These are phyloP conservation scores for Alternaria metachromatica DNA, from an alignment of 2,329 filamentous ascomycete genomes.

Conservation along the genomic window DNA sequence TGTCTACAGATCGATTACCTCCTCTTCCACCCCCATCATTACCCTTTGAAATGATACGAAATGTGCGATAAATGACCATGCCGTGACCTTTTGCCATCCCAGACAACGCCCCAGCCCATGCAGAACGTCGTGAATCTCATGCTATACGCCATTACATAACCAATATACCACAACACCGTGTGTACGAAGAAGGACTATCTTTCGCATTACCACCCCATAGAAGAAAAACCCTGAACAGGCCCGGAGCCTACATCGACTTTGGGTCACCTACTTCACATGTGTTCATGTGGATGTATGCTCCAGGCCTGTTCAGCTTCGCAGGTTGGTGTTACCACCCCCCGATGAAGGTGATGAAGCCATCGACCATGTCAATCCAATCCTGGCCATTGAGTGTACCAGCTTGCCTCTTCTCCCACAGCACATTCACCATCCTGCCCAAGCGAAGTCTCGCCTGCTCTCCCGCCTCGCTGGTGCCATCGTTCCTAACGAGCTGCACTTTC, in stretches of 20 bases:
- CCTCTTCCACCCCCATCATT: background rate
- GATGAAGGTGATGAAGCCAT: conserved; percentile 43
- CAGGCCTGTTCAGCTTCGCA: background rate
- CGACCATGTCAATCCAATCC: conserved; percentile 46
- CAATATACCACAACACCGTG: background rate
- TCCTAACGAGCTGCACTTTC: conserved; percentile 39
- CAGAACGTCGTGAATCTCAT: background rate
- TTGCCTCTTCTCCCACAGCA: conserved; percentile 44
- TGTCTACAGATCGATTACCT: background rate
- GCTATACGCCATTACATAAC: background rate
- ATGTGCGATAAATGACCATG: background rate
- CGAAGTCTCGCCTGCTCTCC: conserved; percentile 33
- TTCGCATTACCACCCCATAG: background rate
- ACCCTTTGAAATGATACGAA: background rate
- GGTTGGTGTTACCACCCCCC: conserved; percentile 31
- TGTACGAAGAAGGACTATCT: background rate
- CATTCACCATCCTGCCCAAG: conserved; percentile 32
- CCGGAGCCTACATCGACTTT: background rate
- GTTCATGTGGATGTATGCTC: background rate
- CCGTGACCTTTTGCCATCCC: background rate
- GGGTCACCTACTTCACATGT: no score
- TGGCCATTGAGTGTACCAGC: conserved; percentile 39
- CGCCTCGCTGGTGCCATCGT: conserved; percentile 42
- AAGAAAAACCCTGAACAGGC: background rate
- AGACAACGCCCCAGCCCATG: conserved; percentile 1